Base-by-base conservation (phyloP, 768 basidiomycete species). In the Macrocybe gigantea region DNA sequence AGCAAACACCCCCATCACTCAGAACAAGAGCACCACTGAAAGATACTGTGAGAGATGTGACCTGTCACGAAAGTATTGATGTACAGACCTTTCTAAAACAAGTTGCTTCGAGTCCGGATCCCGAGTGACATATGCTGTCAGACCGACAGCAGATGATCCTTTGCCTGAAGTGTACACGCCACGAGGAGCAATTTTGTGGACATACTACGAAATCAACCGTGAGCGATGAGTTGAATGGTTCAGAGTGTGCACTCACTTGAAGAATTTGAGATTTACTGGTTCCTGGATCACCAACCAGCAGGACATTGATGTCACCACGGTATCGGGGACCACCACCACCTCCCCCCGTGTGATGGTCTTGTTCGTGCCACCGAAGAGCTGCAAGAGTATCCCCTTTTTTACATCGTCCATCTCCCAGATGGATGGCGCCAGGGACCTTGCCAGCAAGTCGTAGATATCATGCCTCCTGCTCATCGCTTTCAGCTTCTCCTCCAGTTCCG, bases 341-440 rank as follows among this genome's bases (percentile, higher is more conserved):
- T 7, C 95, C 94, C 45, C 96, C 47, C 83, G 76, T 1, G 89
- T 79, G 53, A 98, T 89, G 57, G 75, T 93, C 74, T 99, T 99
- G 66, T 97, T 98, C 33, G 96, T 97, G 0, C 96, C 96, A 3
- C 96, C 96, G 65, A 99, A 98, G 22, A 99, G 67, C 64, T 98
- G 95, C 32, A 99, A 70, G 49, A 99, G 63, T 45, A 98, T 96
- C 0, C 96, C 96, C 72, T 98, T 97, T 72, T 99, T 99, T 50
- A 98, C 93, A 61, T 99, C 96, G 22, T 98, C 94, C 89, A 98
- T 87, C 64, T 92, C 89, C 85, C 91, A 98, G 54, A 99, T 96
- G 33, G 85, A 88, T 11, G 96, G 96, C 1, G 94, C 95, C 47
- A 99, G 77, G 2, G 87, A 91, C 12, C 86, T 73, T 6, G 93